Evolutionary conservation across 225 moss, liverwort and hornwort genomes (phyloP), one percentile per base, ranked within the genome.

Genomic region (Pleurozium schreberi): DNA sequence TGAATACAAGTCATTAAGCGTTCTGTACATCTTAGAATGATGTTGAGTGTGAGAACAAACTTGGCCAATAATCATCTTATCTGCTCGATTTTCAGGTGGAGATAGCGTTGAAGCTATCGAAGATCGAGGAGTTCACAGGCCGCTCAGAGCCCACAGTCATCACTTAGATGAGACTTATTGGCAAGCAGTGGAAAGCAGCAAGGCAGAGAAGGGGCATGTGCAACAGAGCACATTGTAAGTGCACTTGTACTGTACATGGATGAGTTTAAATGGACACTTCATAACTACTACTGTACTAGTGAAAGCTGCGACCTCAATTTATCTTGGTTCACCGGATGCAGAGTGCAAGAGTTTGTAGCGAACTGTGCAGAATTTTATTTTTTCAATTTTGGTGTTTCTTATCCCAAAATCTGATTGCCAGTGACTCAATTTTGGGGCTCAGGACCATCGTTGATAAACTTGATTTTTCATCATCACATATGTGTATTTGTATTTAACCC

Each of bases 131-230:
- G 86, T 98, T 94, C 71, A 96, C 98, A 38, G 98, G 98, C 88
- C 96, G 98, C 61, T 94, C 97, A 52, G 94, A 94, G 87, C 97
- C 98, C 61, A 98, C 98, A 33, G 97, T 98, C 67, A 97, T 98
- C 92, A 97, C 98, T 64, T 98, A 90, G 89, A 75, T 26, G 83
- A 69, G 85, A 81, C 60, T 17, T 38, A 11, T 26, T 90, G 89
- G 90, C 85, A 87, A 89, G 89, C 82, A 89, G 87, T 79, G 88
- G 78, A 76, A 80, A 87, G 86, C 83, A 87, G 86, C 83, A 79
- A 90, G 86, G 81, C 92, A 90, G 87, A 91, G 59, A 86, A 87
- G 75, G 64, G 71, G 87, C 86, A 75, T 71, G 36, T 88, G 79
- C 71, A 33, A 30, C 30, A 19, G 42, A 80, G 80, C 59, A 19